Evolutionary conservation across 192 early-diverging fungal species (phyloP).

Genomic region (Anaeromyces robustus): DNA sequence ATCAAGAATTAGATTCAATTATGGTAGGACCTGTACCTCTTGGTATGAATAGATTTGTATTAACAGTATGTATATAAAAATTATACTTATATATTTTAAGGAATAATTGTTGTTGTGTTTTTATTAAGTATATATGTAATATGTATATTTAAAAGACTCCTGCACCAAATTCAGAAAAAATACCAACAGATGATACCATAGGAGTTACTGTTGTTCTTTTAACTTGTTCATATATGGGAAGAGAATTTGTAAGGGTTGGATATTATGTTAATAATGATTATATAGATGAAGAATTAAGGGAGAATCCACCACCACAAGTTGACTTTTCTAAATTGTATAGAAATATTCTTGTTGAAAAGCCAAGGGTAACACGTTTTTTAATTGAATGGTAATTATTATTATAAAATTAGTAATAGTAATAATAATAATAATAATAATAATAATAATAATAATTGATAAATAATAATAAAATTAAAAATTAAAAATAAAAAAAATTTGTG

Average conservation of each 20-base stretch:
- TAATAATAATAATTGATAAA: too few species aligned
- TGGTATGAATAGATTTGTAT: conserved; percentile 85
- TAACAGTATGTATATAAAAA: conserved; percentile 39
- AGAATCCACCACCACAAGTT: conserved; percentile 57
- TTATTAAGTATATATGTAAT: too few species aligned
- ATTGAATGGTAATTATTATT: conserved; percentile 16
- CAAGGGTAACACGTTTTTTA: conserved; percentile 74
- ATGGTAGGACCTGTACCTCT: conserved; percentile 92
- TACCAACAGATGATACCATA: conserved; percentile 67
- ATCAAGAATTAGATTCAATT: conserved; percentile 89
- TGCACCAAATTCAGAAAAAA: conserved; percentile 42
- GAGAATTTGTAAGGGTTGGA: conserved; percentile 91
- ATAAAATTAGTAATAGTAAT: neutral
- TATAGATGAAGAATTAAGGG: conserved; percentile 57
- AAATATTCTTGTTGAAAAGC: conserved; percentile 84
- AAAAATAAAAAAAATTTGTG: too few species aligned
- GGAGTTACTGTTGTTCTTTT: conserved; percentile 85
- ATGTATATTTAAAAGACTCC: too few species aligned
- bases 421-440: too few species aligned
- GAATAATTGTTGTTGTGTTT: neutral
- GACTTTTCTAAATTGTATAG: conserved; percentile 61
- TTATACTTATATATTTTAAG: neutral
- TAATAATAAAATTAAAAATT: too few species aligned
- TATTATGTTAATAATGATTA: conserved; percentile 99
- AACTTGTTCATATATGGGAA: conserved; percentile 71